A percentile compares a stretch with the other conserved stretches of the same genome.
phyloP scores from a whole-genome alignment of 768 basidiomycete genomes.

The Lentinula boryana region DNA sequence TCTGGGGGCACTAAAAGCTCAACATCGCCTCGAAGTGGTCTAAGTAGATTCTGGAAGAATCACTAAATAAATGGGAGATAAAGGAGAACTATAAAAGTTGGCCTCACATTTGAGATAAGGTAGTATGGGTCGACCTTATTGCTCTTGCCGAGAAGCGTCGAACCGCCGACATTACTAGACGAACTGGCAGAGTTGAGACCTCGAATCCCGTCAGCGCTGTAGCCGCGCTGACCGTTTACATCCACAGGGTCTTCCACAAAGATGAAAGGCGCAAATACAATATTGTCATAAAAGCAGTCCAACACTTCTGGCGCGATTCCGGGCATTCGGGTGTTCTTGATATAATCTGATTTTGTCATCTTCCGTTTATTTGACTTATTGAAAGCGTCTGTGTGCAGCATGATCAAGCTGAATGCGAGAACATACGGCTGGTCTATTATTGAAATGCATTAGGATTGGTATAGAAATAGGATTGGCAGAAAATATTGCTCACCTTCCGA shows the following conservation, averaged over 20 bases:
- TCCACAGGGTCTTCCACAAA: constrained; percentile 91
- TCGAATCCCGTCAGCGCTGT: constrained; percentile 35
- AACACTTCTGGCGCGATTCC: constrained; percentile 79
- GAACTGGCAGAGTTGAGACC: constrained; percentile 31
- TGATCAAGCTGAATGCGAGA: constrained; percentile 94
- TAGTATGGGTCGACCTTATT: constrained; percentile 88
- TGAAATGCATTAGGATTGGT: background rate
- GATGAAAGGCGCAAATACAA: constrained; percentile 92
- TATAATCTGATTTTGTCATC: constrained; percentile 93
- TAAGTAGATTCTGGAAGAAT: constrained; percentile 50
- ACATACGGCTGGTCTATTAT: constrained; percentile 86
- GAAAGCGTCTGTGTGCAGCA: constrained; percentile 98
- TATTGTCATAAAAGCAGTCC: constrained; percentile 95
- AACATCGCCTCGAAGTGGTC: constrained; percentile 64
- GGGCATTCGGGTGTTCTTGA: constrained; percentile 86
- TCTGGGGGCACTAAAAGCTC: constrained; percentile 48
- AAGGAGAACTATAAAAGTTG: constrained; percentile 13
- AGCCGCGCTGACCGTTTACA: constrained; percentile 49
- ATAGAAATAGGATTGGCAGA: background rate
- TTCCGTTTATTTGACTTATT: constrained; percentile 97
- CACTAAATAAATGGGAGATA: background rate
- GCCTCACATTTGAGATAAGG: constrained; percentile 69
- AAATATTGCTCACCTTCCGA: constrained; percentile 53
- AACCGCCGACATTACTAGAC: constrained; percentile 19
- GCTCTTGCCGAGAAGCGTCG: constrained; percentile 44